These are phyloP conservation scores for Cladosporium sp. DNA, from an alignment of 2,329 filamentous ascomycete species.

Conservation along the genomic window DNA sequence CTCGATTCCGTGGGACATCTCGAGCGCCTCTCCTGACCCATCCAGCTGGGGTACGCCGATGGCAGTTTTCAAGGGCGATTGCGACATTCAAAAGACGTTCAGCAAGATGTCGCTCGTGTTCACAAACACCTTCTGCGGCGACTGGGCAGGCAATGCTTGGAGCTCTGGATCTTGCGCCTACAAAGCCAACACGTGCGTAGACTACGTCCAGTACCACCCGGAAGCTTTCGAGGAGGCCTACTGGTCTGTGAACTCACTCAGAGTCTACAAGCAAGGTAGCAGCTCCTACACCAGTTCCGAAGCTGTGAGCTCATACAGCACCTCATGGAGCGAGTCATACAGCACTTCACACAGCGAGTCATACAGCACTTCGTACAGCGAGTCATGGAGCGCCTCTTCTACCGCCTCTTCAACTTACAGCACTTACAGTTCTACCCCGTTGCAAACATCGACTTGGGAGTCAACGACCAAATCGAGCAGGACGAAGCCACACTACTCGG, in stretches of 20 bases:
- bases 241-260: slow-evolving; percentile 45
- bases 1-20: slow-evolving; percentile 45
- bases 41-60: slow-evolving; percentile 63
- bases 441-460: neutral
- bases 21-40: slow-evolving; percentile 55
- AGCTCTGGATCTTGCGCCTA: slow-evolving; percentile 37
- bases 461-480: neutral
- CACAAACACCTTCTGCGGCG: slow-evolving; percentile 59
- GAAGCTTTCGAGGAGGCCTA: slow-evolving; percentile 42
- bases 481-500: neutral
- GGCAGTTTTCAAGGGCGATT: slow-evolving; percentile 61
- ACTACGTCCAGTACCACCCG: slow-evolving; percentile 40
- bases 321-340: neutral
- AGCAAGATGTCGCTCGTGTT: slow-evolving; percentile 57
- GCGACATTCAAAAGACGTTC: slow-evolving; percentile 41
- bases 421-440: neutral
- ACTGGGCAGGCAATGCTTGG: slow-evolving; percentile 42
- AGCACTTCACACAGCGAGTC: neutral
- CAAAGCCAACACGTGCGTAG: slow-evolving; percentile 33
- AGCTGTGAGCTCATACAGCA: slow-evolving; percentile 2
- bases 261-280: slow-evolving; percentile 39
- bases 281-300: neutral
- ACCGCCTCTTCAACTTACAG: neutral
- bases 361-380: neutral
- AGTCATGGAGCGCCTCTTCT: neutral